Base-by-base conservation (phyloP, 495 filamentous ascomycete genomes). In the Daldinia vernicosa region DNA sequence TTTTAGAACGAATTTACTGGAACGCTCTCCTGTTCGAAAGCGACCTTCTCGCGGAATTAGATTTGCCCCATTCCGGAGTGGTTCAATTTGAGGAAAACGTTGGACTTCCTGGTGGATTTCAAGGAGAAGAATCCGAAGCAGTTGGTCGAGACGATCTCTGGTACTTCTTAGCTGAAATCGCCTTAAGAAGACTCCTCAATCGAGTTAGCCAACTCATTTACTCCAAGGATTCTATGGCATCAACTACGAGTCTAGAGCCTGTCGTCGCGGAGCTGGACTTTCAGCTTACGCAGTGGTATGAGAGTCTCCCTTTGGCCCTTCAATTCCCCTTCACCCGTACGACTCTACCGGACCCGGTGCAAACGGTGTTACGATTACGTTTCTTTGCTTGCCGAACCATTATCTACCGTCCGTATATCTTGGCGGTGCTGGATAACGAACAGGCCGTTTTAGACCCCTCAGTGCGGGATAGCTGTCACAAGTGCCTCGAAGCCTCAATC, bases 311-410 rank as follows among this genome's bases (percentile, higher is more conserved):
- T 9, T 75, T 87, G 55, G 84, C 91, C 8, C 83, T 95, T 57
- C 90, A 91, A 71, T 94, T 93, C 76, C 92, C 91, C 28, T 89
- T 91, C 71, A 87, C 85, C 45, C 82, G 86, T 51, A 76, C 85
- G 2, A 86, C 89, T 66, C 82, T 92, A 27, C 83, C 87, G 64
- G 89, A 93, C 75, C 87, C 91, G 19, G 87, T 93, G 35, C 92
- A 95, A 78, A 94, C 91, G 22, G 92, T 94, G 52, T 78, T 94
- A 27, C 82, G 92, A 50, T 80, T 94, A 70, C 88, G 92, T 39
- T 95, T 93, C 81, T 93, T 90, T 79, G 92, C 92, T 50, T 94
- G 92, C 77, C 89, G 90, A 56, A 93, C 92, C 39, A 93, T 94
- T 75, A 94, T 94, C 70, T 94, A 90, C 81, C 85, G 92, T 24